Evolutionary conservation across 768 basidiomycete genomes (phyloP).

Genomic region (Kwoniella newhampshirensis): DNA sequence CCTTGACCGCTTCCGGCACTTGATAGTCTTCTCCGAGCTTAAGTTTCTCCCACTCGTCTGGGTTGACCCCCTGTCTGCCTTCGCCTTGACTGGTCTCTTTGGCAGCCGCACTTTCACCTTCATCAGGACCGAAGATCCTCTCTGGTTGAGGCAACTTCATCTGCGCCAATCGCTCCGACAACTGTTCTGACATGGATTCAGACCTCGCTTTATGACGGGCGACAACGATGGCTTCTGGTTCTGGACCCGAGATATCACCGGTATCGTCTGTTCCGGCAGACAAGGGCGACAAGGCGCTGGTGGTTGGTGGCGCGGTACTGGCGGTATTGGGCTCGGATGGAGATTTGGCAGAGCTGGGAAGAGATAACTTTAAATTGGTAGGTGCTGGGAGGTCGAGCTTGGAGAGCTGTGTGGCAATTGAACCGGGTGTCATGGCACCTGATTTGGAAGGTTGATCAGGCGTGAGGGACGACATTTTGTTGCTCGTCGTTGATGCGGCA

Average conservation of each 20-base stretch:
- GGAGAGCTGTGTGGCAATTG: constrained; percentile 46
- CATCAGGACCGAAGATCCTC: constrained; percentile 48
- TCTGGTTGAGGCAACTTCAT: constrained; percentile 54
- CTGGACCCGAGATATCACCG: constrained; percentile 46
- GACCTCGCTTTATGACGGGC: constrained; percentile 35
- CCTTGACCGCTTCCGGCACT: constrained; percentile 50
- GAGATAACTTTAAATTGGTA: constrained; percentile 28
- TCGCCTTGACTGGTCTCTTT: constrained; percentile 9
- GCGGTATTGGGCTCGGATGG: background rate
- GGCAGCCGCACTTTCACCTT: constrained; percentile 27
- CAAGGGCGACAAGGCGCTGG: constrained; percentile 10
- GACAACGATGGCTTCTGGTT: constrained; percentile 48
- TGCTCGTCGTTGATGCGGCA: background rate
- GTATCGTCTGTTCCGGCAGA: constrained; percentile 25
- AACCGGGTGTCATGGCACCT: constrained; percentile 39
- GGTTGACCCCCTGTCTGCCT: constrained; percentile 40
- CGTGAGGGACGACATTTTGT: constrained; percentile 32
- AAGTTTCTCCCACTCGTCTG: constrained; percentile 52
- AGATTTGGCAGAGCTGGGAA: constrained; percentile 12
- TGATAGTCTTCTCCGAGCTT: constrained; percentile 44
- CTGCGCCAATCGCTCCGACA: constrained; percentile 34
- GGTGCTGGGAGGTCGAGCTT: constrained; percentile 49
- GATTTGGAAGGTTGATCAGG: constrained; percentile 23
- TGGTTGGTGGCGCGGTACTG: background rate
- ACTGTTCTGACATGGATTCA: constrained; percentile 49